Evolutionary conservation across 148 eudicot genomes (phyloP).

Genomic region (Salicornia ramosissima): DNA sequence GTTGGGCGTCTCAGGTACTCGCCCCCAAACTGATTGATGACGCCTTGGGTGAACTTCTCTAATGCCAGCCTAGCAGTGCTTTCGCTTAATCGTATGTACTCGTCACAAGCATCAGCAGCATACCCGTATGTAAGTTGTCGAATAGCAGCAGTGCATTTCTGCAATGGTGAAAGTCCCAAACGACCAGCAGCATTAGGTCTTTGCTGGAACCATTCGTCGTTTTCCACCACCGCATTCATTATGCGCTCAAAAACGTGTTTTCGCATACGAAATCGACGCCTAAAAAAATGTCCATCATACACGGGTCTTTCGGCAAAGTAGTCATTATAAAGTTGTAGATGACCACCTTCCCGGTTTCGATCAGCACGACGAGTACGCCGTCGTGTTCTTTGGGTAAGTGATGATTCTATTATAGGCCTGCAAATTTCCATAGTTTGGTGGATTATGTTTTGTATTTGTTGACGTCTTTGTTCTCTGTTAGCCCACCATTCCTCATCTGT

Average conservation of each 20-base stretch:
- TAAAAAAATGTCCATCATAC: no score
- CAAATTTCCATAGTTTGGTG: no score
- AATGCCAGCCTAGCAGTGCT: neutral
- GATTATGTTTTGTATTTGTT: no score
- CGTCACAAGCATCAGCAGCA: neutral
- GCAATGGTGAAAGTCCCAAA: neutral
- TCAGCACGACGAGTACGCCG: no score
- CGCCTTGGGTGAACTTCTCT: neutral
- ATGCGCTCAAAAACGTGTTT: neutral
- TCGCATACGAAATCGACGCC: neutral
- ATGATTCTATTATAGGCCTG: no score
- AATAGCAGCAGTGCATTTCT: neutral
- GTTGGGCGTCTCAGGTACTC: neutral
- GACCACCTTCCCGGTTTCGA: no score
- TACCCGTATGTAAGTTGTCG: neutral
- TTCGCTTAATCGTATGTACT: no score
- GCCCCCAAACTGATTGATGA: neutral
- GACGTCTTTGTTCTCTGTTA: no score
- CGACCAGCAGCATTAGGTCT: neutral
- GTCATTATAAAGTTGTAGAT: no score
- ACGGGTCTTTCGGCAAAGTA: no score
- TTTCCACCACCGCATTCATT: neutral
- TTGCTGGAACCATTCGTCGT: neutral
- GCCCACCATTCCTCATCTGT: no score
- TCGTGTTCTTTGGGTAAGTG: no score